These are phyloP conservation scores for Voacanga thouarsii DNA, from an alignment of 257 asterid species.

Conservation along the genomic window DNA sequence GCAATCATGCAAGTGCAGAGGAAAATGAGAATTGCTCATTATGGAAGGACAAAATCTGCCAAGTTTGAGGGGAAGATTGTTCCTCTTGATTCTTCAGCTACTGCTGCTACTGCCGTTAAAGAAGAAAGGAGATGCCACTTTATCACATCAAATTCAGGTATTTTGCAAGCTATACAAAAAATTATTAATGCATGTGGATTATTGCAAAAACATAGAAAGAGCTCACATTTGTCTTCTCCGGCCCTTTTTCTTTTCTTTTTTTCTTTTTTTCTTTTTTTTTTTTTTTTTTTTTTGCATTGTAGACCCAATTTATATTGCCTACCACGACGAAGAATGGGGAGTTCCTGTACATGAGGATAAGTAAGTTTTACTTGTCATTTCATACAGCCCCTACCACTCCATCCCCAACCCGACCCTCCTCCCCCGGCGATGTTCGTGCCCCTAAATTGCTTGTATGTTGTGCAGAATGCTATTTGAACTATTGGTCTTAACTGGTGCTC, in stretches of 20 bases:
- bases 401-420: neutral
- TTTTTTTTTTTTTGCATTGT: conserved; percentile 8
- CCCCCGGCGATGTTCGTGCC: neutral
- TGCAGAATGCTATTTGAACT: conserved; percentile 67
- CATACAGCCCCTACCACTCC: neutral
- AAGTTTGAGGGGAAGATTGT: conserved; percentile 32
- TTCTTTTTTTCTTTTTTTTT: too few species aligned
- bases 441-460: neutral
- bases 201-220: neutral
- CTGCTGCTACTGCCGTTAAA: conserved; percentile 9
- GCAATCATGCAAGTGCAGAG: conserved; percentile 64
- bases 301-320: conserved; percentile 71
- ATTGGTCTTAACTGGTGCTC: conserved; percentile 70
- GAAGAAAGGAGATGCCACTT: conserved; percentile 67
- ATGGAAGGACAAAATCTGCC: conserved; percentile 57
- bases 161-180: neutral
- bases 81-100: conserved; percentile 21
- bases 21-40: conserved; percentile 70
- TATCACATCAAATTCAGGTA: conserved; percentile 78
- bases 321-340: conserved; percentile 90
- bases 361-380: conserved; percentile 33
- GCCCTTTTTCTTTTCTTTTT: neutral
- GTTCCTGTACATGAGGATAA: conserved; percentile 74
- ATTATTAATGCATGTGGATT: conserved; percentile 6
- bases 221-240: conserved; percentile 12